Conservation (phyloP, 1,139 yeast species). For the Hansenula anomala region DNA sequence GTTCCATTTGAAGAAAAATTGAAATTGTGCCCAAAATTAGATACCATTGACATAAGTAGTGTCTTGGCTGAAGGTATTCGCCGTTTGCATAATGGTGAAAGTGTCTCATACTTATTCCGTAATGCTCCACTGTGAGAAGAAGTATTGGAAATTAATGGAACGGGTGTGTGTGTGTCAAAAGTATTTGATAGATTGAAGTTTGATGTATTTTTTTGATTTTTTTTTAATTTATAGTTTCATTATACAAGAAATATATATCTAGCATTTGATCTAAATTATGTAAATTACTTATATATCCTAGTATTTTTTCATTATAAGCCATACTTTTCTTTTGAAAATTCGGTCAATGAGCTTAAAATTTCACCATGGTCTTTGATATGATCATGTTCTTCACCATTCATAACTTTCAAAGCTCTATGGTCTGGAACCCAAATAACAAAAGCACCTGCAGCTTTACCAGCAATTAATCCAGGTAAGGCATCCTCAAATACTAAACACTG, state of each 20-base stretch:
- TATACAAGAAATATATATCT: not conserved
- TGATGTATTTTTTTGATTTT: not conserved
- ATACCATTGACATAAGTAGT: conserved; percentile 79
- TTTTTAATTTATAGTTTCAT: not conserved
- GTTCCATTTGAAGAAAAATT: conserved; percentile 86
- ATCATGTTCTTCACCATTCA: conserved; percentile 35
- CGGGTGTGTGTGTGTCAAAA: no score
- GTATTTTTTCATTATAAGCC: no score
- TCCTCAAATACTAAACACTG: conserved; percentile 93
- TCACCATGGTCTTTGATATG: conserved; percentile 55
- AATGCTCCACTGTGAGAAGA: conserved; percentile 48
- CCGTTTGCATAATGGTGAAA: conserved; percentile 95
- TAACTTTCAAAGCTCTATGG: conserved; percentile 51
- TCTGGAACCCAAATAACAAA: conserved; percentile 93
- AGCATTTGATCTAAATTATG: no score
- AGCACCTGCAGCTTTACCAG: conserved; percentile 84
- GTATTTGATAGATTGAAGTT: no score
- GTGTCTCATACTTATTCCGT: conserved; percentile 84
- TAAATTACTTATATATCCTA: no score
- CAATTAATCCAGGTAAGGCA: conserved; percentile 82
- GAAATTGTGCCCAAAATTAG: conserved; percentile 66
- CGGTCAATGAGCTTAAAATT: conserved; percentile 44
- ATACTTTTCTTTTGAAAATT: conserved; percentile 51
- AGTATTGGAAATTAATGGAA: no score
- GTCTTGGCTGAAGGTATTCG: conserved; percentile 95